Evolutionary conservation across 371 early-diverging fungal genomes (phyloP).

Genomic region (Mucor racemosus): DNA sequence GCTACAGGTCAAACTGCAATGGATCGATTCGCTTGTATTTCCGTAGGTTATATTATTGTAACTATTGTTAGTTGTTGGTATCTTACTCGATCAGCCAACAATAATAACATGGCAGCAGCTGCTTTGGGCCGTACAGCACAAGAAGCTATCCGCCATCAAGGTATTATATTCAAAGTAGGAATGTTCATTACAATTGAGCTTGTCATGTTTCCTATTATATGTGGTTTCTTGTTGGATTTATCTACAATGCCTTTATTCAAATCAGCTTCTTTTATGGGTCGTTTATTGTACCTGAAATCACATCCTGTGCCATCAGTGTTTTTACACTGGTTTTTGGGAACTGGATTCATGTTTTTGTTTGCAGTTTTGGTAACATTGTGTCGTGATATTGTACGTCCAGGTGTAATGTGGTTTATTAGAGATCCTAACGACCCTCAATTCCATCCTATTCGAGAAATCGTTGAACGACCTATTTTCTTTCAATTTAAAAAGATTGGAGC

Average conservation of each 20-base stretch:
- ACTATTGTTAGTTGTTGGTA: slow-evolving; percentile 39
- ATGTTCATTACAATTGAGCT: slow-evolving; percentile 88
- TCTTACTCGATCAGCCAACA: slow-evolving; percentile 18
- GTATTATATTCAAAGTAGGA: slow-evolving; percentile 66
- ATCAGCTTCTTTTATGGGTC: slow-evolving; percentile 56
- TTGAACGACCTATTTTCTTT: slow-evolving; percentile 73
- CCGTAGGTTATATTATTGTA: slow-evolving; percentile 41
- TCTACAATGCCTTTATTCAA: slow-evolving; percentile 77
- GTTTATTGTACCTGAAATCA: slow-evolving; percentile 54
- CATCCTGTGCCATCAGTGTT: slow-evolving; percentile 74
- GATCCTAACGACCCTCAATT: slow-evolving; percentile 94
- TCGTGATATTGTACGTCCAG: slow-evolving; percentile 82
- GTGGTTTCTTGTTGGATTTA: slow-evolving; percentile 81
- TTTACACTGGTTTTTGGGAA: slow-evolving; percentile 91
- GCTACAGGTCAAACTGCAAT: slow-evolving; percentile 36
- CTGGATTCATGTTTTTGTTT: slow-evolving; percentile 91
- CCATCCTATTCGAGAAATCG: slow-evolving; percentile 88
- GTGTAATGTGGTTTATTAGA: slow-evolving; percentile 95
- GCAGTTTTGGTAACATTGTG: slow-evolving; percentile 78
- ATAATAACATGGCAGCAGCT: not conserved
- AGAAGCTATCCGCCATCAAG: slow-evolving; percentile 56
- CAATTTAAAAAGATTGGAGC: slow-evolving; percentile 82
- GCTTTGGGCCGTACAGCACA: slow-evolving; percentile 46
- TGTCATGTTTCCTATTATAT: slow-evolving; percentile 83
- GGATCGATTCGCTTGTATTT: slow-evolving; percentile 43